Conservation (phyloP, 257 asterid genomes). For the Solanum clarkiae region DNA sequence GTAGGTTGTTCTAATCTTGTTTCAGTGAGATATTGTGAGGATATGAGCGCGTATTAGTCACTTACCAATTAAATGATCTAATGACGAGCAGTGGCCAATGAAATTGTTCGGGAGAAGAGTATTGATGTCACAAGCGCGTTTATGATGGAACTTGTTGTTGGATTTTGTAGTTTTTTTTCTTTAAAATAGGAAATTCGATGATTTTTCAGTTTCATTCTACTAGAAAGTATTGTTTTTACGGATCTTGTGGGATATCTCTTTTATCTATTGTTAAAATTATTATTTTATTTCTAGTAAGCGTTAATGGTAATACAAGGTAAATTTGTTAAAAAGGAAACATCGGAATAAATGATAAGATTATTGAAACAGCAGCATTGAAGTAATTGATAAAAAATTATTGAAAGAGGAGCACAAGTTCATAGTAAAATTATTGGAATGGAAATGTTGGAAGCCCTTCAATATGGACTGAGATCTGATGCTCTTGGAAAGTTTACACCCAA, state of each 20-base stretch:
- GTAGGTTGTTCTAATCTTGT: not conserved
- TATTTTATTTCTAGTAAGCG: not conserved
- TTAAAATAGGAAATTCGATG: not conserved
- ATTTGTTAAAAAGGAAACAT: not conserved
- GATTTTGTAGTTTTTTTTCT: not conserved
- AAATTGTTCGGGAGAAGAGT: not conserved
- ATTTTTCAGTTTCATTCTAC: not conserved
- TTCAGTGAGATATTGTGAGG: not conserved
- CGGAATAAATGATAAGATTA: not conserved
- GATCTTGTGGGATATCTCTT: not conserved
- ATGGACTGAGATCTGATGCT: too few species aligned
- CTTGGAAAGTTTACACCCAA: too few species aligned
- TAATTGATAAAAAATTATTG: not conserved
- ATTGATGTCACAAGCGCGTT: not conserved
- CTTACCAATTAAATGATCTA: not conserved
- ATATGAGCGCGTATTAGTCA: not conserved
- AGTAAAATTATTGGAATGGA: not conserved
- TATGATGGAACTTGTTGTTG: not conserved
- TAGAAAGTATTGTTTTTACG: not conserved
- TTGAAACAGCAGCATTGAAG: not conserved
- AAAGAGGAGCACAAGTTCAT: not conserved
- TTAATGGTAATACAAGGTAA: not conserved
- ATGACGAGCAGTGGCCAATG: not conserved
- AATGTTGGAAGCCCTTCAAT: not conserved
- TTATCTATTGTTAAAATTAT: not conserved